Evolutionary conservation across 208 protist genomes (phyloP), one percentile per base, ranked within the genome.

Genomic region (Kentomonas sorsogonicus): DNA sequence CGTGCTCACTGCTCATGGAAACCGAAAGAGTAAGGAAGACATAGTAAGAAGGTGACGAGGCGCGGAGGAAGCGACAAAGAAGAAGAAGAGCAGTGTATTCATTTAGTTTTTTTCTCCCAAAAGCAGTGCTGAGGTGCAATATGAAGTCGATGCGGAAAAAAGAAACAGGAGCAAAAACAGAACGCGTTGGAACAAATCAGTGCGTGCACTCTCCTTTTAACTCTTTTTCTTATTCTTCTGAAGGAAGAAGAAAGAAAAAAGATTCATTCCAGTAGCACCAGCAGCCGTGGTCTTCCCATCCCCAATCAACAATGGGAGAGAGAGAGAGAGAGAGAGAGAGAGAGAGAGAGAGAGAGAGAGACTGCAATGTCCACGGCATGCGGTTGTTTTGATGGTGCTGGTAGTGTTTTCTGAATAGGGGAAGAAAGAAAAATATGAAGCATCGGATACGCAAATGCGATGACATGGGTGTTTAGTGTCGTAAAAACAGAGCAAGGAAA

Each of bases 241-340:
- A n/a, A n/a, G n/a, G n/a, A n/a, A n/a, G n/a, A 69, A 45, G 39
- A 56, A 29, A 33, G 31, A 60, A 72, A 53, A 63, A 63, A 55
- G 41, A 40, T 15, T 13, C 44, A 39, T 31, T 9, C 13, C 18
- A 63, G 48, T 40, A 33, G 15, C 27, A 22, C 26, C 11, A 38
- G 18, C 15, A 25, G 3, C 29, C 43, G 38, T 18, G 53, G n/a
- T 7, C 23, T 23, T 20, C 7, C 43, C 23, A 11, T 33, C 3
- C 9, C 23, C 50, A 47, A 29, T 34, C n/a, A 40, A 48, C 15
- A 66, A 13, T 36, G 53, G 18, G 27, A 65, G 10, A 63, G 20
- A 43, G 53, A 53, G 11, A 47, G 29, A 36, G 29, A 36, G 23
- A 11, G 30, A 22, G 26, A 61, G 0, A 66, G 52, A 43, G 48